Evolutionary conservation across 2,329 filamentous ascomycete genomes (phyloP), one percentile per base, ranked within the genome.

Genomic region (Setomelanomma holmii): DNA sequence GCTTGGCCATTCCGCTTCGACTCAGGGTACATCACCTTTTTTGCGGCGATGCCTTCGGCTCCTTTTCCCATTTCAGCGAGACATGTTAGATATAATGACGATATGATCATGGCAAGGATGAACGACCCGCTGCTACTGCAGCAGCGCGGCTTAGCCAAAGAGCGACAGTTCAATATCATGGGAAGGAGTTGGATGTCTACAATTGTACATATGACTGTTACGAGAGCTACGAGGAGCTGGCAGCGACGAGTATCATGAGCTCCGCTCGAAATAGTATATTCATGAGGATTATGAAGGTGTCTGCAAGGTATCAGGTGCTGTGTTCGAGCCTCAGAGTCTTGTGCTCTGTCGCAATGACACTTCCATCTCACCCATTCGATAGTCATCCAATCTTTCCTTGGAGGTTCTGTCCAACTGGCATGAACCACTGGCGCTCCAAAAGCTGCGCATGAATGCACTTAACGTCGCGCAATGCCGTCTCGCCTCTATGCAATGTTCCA

Each of bases 41-140:
- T 58, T 53, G 49, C 60, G 63, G 51, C 62, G 45, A 63, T 49
- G 61, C 50, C 56, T 55, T 47, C 51, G 52, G 52, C 60, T 65
- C 69, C 53, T 62, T 66, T 72, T 61, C 70, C 57, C 60, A 66
- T 67, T 67, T 69, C 61, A 71, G 68, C 66, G 66, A 64, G 55
- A 59, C 58, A 60, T 59, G 64, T 66, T 68, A 63, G 58, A 71
- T 63, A 61, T 73, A 64, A 74, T 58, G 68, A 72, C 61, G 67
- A 68, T 64, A 74, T 69, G 71, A 74, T 72, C 60, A 73, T 63
- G 62, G 69, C 58, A 58, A n/a, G 66, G 62, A 71, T 53, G 63
- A 64, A 63, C 41, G 46, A 63, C 51, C 51, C 53, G 53, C 55
- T 56, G 55, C 42, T 48, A 48, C 55, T 50, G 49, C 52, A 60